phyloP scores from a whole-genome alignment of 2,329 filamentous ascomycete genomes.

The Aureobasidium subglaciale region DNA sequence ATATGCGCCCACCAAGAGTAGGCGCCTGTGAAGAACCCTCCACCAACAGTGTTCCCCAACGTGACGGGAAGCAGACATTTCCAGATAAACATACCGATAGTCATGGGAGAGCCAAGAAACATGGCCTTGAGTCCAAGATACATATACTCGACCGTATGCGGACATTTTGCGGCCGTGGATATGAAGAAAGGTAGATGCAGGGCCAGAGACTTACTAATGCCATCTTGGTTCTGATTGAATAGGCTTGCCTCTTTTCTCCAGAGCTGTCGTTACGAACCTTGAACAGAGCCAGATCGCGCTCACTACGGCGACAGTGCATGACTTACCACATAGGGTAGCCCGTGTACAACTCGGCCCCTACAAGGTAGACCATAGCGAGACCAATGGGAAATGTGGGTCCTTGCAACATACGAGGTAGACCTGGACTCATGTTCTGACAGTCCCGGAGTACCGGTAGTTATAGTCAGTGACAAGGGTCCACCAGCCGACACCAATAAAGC shows the following conservation, averaged over 20 bases:
- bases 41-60: slow-evolving; percentile 24
- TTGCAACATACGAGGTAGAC: slow-evolving; percentile 22
- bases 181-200: slow-evolving; percentile 25
- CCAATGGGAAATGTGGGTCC: slow-evolving; percentile 24
- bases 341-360: slow-evolving; percentile 26
- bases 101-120: slow-evolving; percentile 22
- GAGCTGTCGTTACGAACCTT: slow-evolving; percentile 21
- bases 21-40: slow-evolving; percentile 19
- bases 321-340: slow-evolving; percentile 27
- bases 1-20: slow-evolving; percentile 19
- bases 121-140: slow-evolving; percentile 22
- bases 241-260: slow-evolving; percentile 20
- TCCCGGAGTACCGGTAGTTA: slow-evolving; percentile 20
- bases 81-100: slow-evolving; percentile 21
- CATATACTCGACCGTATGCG: slow-evolving; percentile 28
- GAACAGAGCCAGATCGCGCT: background rate
- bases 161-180: slow-evolving; percentile 22
- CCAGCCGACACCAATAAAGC: slow-evolving; percentile 23
- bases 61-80: slow-evolving; percentile 25
- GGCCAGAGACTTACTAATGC: slow-evolving; percentile 25
- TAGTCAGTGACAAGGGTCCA: slow-evolving; percentile 20
- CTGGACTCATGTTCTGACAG: slow-evolving; percentile 20
- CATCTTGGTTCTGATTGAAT: slow-evolving; percentile 25
- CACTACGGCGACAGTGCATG: background rate
- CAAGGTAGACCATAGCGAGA: slow-evolving; percentile 24